These are phyloP conservation scores for Metschnikowia lochheadii DNA, from an alignment of 805 yeast species.

Conservation along the genomic window DNA sequence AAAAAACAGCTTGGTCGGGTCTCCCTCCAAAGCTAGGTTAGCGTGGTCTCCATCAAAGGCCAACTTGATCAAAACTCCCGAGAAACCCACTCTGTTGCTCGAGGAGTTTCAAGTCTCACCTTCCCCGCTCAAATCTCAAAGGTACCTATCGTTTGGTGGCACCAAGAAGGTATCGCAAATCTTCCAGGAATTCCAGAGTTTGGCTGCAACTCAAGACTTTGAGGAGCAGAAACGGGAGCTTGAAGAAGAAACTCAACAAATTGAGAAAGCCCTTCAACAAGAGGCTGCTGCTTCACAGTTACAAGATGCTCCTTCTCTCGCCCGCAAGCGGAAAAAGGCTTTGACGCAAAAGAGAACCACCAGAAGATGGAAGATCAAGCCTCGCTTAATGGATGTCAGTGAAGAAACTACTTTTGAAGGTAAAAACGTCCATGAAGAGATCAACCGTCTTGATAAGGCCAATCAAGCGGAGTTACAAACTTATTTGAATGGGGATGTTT, in stretches of 20 bases:
- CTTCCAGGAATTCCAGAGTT: constrained; percentile 42
- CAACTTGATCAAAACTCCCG: constrained; percentile 11
- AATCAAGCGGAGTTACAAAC: constrained; percentile 20
- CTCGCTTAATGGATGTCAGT: constrained; percentile 22
- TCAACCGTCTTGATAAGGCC: constrained; percentile 32
- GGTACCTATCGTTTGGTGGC: constrained; percentile 22
- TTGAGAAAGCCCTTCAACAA: constrained; percentile 8
- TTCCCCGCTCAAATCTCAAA: constrained; percentile 39
- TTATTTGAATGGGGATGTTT: constrained; percentile 19
- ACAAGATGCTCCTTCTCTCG: not conserved
- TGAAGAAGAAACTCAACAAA: constrained; percentile 11
- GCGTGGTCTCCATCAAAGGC: not conserved
- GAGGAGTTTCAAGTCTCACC: constrained; percentile 40
- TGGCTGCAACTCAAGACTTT: constrained; percentile 21
- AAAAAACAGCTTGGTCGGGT: not conserved
- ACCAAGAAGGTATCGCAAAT: constrained; percentile 39
- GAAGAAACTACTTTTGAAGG: constrained; percentile 29
- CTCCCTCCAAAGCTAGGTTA: constrained; percentile 9
- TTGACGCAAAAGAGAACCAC: constrained; percentile 52
- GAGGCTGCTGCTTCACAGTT: not conserved
- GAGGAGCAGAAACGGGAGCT: constrained; percentile 16
- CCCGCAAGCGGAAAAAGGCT: constrained; percentile 22
- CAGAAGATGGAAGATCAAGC: constrained; percentile 47
- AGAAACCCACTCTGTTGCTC: constrained; percentile 7
- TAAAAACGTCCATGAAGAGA: constrained; percentile 41